These are phyloP conservation scores for Hypoxylon sp. DNA, from an alignment of 2,329 filamentous ascomycete species.

Conservation along the genomic window DNA sequence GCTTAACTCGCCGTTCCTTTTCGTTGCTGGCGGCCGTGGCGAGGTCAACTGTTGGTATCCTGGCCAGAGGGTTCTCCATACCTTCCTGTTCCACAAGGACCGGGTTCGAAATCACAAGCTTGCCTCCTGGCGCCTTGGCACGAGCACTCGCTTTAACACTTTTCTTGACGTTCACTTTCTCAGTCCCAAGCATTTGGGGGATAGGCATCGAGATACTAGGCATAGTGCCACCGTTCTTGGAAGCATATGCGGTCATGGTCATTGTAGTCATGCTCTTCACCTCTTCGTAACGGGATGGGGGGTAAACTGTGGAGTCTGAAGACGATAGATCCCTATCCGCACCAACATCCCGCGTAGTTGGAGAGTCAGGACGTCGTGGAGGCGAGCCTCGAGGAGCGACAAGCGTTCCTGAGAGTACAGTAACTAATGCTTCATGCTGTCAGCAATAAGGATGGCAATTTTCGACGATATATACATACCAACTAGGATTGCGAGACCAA, in stretches of 20 bases:
- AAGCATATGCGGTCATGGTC: slow-evolving; percentile 58
- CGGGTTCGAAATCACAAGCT: slow-evolving; percentile 66
- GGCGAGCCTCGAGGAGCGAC: slow-evolving; percentile 51
- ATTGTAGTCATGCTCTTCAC: slow-evolving; percentile 61
- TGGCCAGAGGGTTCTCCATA: slow-evolving; percentile 48
- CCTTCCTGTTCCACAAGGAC: slow-evolving; percentile 56
- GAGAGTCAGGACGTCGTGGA: slow-evolving; percentile 58
- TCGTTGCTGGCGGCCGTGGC: slow-evolving; percentile 65
- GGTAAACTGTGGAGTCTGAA: slow-evolving; percentile 60
- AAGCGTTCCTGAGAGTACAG: slow-evolving; percentile 58
- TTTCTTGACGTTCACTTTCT: slow-evolving; percentile 58
- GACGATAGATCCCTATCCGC: slow-evolving; percentile 60
- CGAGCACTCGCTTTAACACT: slow-evolving; percentile 45
- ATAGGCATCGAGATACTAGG: slow-evolving; percentile 59
- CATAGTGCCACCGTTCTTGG: slow-evolving; percentile 51
- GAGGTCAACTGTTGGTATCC: slow-evolving; percentile 63
- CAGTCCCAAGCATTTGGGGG: slow-evolving; percentile 56
- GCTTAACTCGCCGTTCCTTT: slow-evolving; percentile 59
- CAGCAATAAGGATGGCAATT: slow-evolving; percentile 31
- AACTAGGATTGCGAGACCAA: slow-evolving; percentile 65
- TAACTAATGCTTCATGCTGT: slow-evolving; percentile 57
- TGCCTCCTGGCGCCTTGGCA: slow-evolving; percentile 55
- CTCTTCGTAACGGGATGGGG: slow-evolving; percentile 65
- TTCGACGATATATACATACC: slow-evolving; percentile 57
- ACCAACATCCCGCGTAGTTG: slow-evolving; percentile 57